Base-by-base conservation (phyloP, 1,284 basidiomycete species). In the Ganoderma lucidum region DNA sequence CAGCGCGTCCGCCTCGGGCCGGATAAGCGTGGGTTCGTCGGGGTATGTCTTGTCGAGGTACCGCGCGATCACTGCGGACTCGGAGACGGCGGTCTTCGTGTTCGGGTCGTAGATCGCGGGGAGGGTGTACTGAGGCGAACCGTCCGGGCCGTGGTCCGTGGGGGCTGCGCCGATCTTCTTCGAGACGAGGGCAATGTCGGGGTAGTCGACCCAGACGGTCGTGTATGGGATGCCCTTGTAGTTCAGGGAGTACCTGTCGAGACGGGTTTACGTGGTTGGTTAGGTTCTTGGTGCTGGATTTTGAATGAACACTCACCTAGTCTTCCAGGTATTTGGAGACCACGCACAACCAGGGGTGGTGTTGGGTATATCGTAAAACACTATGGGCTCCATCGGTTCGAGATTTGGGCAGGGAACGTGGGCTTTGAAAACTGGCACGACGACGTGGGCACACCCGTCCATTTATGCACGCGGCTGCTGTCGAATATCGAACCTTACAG, bases 1-100 rank as follows among this genome's bases (percentile, higher is more conserved):
- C 19, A 64, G 53, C 39, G 53, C 55, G 41, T 64, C 63, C 5
- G 28, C 15, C 63, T 45, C 81, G 79, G 1, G 83, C 2, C 75
- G 76, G 62, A 81, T 72, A 45, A 80, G 69, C 28, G 42, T 44
- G 8, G 73, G 74, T 6, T 74, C 71, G 66, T 71, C 69, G 19
- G 78, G 80, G 71, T 81, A 82, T 19, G 75, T 77, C 62, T 70
- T 68, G 66, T 83, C 81, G 68, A 83, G 76, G 64, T 80, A 81
- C 37, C 73, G 62, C 9, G 78, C 79, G 70, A 83, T 82, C 19
- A 53, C 45, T 23, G 60, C 42, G 8, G 81, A 81, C 64, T 82
- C 81, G 12, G 77, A 71, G 60, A 82, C 66, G 35, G 70, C 68
- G 12, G 69, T 71, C 15, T 72, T 74, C 15, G 76, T 77, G 60